A percentile compares a stretch with the other conserved stretches of the same genome.
phyloP scores from a whole-genome alignment of 345 rosid species.

The Eucalyptus regnans region DNA sequence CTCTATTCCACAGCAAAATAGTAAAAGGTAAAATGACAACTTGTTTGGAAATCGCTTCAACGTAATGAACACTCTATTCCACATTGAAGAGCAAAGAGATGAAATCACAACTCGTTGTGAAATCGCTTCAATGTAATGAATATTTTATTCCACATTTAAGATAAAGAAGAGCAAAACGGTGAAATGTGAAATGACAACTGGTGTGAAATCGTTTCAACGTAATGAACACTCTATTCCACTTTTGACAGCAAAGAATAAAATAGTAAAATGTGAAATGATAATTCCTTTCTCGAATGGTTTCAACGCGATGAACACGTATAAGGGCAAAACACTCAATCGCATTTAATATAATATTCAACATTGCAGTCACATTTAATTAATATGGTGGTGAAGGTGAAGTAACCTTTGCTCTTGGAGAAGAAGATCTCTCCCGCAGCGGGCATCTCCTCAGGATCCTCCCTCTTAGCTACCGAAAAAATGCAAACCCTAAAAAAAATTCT shows the following conservation, averaged over 20 bases:
- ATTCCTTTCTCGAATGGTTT: too few species aligned
- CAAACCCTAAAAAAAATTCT: not conserved
- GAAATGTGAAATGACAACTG: not conserved
- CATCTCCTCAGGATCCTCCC: not conserved
- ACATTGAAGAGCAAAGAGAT: too few species aligned
- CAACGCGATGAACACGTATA: not conserved
- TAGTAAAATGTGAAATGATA: not conserved
- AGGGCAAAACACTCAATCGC: too few species aligned
- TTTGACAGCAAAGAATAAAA: too few species aligned
- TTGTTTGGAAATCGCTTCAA: too few species aligned
- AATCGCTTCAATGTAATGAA: too few species aligned
- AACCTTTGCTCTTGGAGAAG: too few species aligned
- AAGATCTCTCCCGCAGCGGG: not conserved
- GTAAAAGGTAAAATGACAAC: too few species aligned
- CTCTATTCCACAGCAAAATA: rapidly evolving
- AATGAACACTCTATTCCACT: not conserved
- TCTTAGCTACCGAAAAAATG: not conserved
- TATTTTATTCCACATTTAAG: too few species aligned
- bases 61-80: not conserved
- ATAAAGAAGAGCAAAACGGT: not conserved
- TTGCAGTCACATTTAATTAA: too few species aligned
- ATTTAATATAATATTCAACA: too few species aligned
- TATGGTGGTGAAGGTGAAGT: not conserved
- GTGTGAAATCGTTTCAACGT: not conserved
- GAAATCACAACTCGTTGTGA: not conserved